Base-by-base conservation (phyloP, 169 alveolate species). In the Cryptosporidium baileyi region DNA sequence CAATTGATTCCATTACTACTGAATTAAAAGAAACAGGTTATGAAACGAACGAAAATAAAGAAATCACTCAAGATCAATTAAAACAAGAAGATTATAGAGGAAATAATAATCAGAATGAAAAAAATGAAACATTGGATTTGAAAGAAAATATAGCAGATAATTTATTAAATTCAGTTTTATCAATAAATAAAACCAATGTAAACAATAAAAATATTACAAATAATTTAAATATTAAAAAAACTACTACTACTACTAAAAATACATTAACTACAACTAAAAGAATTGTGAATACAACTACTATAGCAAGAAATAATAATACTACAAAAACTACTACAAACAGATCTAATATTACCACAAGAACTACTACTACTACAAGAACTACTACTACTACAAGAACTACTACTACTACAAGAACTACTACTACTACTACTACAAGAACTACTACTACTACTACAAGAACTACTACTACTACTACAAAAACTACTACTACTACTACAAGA, bases 371-470 rank as follows among this genome's bases (percentile, higher is more conserved):
- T 22, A 62, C 24, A 28, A 60, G 36, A 34, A 36, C 40, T 13
- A n/a, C 47, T 0, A 62, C 0, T 17, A 62, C 17, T 2, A 62
- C 80, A 1, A 62, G 43, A 0, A 26, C 3, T 60, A 60, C 67
- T 2, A 60, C 32, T 30, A 30, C 17, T 24, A 60, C 24, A 0
- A 61, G 1, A 1, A 6, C 45, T 28, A 60, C 45, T 30, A 60
- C 28, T 8, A 60, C 24, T 0, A 61, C 1, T 3, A 6, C 22
- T 28, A 60, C 45, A 8, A 60, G 17, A 8, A 28, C 74, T 32
- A 60, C 44, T 34, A 60, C 47, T 36, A 60, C 67, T 60, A 28
- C 67, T 60, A 57, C 63, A 24, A 8, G 11, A 41, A 30, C 67
- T 6, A 41, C 59, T 2, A 36, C 59, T 6, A 17, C 57, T 2